Percentiles rank a stretch among this genome's conserved stretches.
Evolutionary conservation across 2,329 filamentous ascomycete species (phyloP).

Genomic region (Pseudogymnoascus pannorum): DNA sequence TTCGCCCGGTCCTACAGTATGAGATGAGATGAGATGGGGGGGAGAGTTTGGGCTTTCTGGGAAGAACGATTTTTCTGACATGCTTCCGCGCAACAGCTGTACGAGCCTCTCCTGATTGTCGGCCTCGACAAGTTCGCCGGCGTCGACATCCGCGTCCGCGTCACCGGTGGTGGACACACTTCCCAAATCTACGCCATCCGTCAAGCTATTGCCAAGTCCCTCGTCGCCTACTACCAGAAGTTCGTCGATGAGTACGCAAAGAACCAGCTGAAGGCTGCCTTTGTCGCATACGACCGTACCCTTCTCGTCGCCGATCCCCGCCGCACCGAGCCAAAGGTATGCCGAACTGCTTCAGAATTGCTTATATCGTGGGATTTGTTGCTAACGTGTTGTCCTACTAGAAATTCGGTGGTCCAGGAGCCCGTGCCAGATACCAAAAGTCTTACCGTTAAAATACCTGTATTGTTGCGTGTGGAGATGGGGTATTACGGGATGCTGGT

Average conservation of each 20-base stretch:
- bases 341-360: conserved; percentile 37
- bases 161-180: conserved; percentile 94
- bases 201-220: conserved; percentile 96
- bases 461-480: conserved; percentile 91
- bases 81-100: conserved; percentile 53
- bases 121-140: conserved; percentile 95
- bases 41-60: background rate
- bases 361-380: conserved; percentile 11
- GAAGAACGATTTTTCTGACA: conserved; percentile 10
- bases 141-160: conserved; percentile 96
- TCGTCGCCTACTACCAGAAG: conserved; percentile 99
- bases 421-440: conserved; percentile 96
- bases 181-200: conserved; percentile 98
- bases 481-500: conserved; percentile 21
- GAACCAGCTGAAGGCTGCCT: conserved; percentile 96
- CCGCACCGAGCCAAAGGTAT: conserved; percentile 98
- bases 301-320: conserved; percentile 98
- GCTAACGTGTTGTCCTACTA: conserved; percentile 13
- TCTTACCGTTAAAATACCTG: conserved; percentile 99
- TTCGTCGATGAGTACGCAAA: conserved; percentile 99
- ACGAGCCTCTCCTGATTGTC: conserved; percentile 96
- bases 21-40: background rate
- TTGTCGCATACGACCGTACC: conserved; percentile 93
- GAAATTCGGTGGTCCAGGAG: conserved; percentile 75
- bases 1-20: background rate